Evolutionary conservation across 176 grass and related monocot genomes (phyloP).

Genomic region (Carex parvula): DNA sequence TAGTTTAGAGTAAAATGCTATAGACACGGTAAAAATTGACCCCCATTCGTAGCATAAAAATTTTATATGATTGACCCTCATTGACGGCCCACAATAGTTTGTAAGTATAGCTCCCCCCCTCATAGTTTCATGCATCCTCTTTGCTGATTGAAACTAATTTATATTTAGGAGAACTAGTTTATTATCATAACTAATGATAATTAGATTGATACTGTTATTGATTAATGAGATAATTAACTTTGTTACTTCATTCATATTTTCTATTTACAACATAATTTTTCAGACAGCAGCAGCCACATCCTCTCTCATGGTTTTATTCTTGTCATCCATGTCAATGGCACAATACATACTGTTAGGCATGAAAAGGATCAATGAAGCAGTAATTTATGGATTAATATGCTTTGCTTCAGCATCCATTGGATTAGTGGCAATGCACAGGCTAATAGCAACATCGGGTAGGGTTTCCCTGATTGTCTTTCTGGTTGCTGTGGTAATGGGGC

Average conservation of each 20-base stretch:
- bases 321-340: conserved; percentile 72
- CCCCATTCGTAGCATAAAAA: too few relatives aligned
- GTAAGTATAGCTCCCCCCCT: too few relatives aligned
- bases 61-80: too few relatives aligned
- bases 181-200: background rate
- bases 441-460: conserved; percentile 43
- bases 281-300: conserved; percentile 61
- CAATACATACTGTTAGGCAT: conserved; percentile 74
- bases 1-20: too few relatives aligned
- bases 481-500: conserved; percentile 53
- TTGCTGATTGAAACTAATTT: background rate
- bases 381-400: conserved; percentile 43
- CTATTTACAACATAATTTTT: background rate
- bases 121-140: background rate
- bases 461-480: conserved; percentile 64
- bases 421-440: conserved; percentile 27
- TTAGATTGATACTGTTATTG: background rate
- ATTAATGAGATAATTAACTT: background rate
- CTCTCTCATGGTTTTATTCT: conserved; percentile 77
- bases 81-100: too few relatives aligned
- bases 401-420: conserved; percentile 48
- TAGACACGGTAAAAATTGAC: too few relatives aligned
- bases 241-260: background rate
- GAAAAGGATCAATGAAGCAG: conserved; percentile 40
- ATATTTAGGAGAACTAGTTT: background rate